Percentiles rank a stretch among this genome's conserved stretches.
These are phyloP conservation scores for Suhomyces xylopsoci DNA, from an alignment of 805 yeast species.

Conservation along the genomic window DNA sequence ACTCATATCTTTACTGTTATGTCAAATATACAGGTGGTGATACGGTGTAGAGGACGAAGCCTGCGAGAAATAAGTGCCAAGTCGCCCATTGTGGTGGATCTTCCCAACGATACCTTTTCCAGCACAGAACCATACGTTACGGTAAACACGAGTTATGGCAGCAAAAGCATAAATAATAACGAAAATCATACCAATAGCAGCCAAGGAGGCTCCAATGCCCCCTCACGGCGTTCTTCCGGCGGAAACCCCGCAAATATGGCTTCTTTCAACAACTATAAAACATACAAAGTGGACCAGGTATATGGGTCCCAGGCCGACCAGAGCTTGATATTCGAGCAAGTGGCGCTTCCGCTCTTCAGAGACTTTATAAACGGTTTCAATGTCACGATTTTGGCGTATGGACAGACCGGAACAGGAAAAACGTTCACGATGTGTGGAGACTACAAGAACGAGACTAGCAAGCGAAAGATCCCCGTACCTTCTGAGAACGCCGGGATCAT, in stretches of 20 bases:
- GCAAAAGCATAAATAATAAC: not conserved
- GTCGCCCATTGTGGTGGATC: slow-evolving; percentile 46
- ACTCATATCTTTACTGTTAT: slow-evolving; percentile 8
- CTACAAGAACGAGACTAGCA: not conserved
- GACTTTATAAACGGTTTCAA: slow-evolving; percentile 62
- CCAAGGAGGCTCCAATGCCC: not conserved
- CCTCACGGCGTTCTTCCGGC: slow-evolving; percentile 6
- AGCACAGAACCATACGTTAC: slow-evolving; percentile 18
- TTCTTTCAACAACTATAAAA: slow-evolving; percentile 34
- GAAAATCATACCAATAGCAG: not conserved
- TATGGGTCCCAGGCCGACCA: slow-evolving; percentile 84
- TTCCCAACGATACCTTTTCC: slow-evolving; percentile 33
- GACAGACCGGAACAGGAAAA: slow-evolving; percentile 89
- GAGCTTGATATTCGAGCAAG: slow-evolving; percentile 57
- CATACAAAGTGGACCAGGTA: slow-evolving; percentile 73
- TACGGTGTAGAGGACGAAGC: slow-evolving; percentile 53
- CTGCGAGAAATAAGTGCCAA: slow-evolving; percentile 42
- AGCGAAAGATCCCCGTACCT: not conserved
- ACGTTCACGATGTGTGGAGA: slow-evolving; percentile 68
- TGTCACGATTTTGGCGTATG: slow-evolving; percentile 75
- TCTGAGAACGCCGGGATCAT: slow-evolving; percentile 55
- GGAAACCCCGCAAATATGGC: slow-evolving; percentile 13
- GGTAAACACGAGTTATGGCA: slow-evolving; percentile 15
- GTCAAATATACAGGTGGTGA: slow-evolving; percentile 50
- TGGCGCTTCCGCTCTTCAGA: slow-evolving; percentile 67